Percentiles rank a stretch among this genome's conserved stretches.
These are phyloP conservation scores for Nematodospora anomalae DNA, from an alignment of 1,139 yeast species.

Conservation along the genomic window DNA sequence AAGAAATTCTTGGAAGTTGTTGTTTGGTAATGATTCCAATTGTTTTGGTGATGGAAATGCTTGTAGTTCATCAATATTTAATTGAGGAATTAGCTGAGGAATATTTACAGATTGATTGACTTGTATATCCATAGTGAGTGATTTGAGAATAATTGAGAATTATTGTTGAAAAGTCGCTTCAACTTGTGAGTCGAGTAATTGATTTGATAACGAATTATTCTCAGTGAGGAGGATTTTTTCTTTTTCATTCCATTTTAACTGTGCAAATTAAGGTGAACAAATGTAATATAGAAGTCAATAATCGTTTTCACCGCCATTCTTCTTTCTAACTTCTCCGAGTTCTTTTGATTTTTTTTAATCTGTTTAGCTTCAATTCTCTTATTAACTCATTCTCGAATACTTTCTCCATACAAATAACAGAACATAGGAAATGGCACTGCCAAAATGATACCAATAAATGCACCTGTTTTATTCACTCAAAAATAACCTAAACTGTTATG, in stretches of 20 bases:
- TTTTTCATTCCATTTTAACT: too few relatives aligned
- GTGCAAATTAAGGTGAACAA: too few relatives aligned
- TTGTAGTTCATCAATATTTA: conserved; percentile 16
- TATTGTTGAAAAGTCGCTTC: too few relatives aligned
- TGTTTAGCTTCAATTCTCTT: conserved; percentile 34
- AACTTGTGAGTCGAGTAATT: too few relatives aligned
- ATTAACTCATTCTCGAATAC: conserved; percentile 38
- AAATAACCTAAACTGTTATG: conserved; percentile 38
- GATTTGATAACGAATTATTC: too few relatives aligned
- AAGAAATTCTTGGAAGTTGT: conserved; percentile 27
- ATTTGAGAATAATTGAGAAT: too few relatives aligned
- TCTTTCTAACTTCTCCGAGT: conserved; percentile 28
- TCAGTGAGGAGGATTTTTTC: too few relatives aligned
- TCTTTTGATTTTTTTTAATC: conserved; percentile 31
- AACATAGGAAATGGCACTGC: conserved; percentile 49
- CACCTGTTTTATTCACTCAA: conserved; percentile 50
- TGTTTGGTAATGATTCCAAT: conserved; percentile 30
- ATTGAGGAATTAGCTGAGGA: conserved; percentile 5
- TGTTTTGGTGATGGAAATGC: conserved; percentile 33
- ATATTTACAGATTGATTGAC: conserved; percentile 1
- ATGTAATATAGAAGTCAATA: too few relatives aligned
- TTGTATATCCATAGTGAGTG: background rate
- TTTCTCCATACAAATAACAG: conserved; percentile 42
- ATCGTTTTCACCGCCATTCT: too few relatives aligned
- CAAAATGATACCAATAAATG: conserved; percentile 35